Conservation (phyloP, 1,284 basidiomycete species). For the Apiotrichum domesticum region DNA sequence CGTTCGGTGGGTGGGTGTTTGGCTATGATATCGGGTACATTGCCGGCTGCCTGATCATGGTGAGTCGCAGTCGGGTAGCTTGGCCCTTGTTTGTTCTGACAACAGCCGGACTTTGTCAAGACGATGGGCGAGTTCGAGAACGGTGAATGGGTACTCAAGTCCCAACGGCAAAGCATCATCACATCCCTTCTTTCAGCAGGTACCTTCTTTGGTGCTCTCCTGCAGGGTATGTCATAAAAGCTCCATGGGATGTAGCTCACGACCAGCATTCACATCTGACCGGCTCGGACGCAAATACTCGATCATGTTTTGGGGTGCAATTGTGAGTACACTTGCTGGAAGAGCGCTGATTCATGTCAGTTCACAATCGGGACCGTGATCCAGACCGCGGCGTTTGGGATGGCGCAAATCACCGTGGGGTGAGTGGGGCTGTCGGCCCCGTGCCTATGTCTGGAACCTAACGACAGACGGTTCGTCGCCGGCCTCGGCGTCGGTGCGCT, state of each 20-base stretch:
- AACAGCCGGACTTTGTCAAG: conserved; percentile 57
- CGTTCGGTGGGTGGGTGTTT: conserved; percentile 29
- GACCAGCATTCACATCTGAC: conserved; percentile 68
- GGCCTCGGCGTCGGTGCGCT: conserved; percentile 64
- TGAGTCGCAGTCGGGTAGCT: neutral
- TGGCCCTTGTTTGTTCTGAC: too few relatives aligned
- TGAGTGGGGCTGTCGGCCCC: neutral
- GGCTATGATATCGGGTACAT: conserved; percentile 33
- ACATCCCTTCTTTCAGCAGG: conserved; percentile 15
- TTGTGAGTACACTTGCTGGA: conserved; percentile 40
- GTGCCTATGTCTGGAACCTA: too few relatives aligned
- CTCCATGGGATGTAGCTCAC: too few relatives aligned
- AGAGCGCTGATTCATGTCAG: neutral
- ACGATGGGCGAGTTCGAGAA: conserved; percentile 57
- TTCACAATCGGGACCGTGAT: conserved; percentile 61
- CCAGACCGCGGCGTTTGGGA: conserved; percentile 62
- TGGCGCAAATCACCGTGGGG: conserved; percentile 62
- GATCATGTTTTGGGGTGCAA: conserved; percentile 67
- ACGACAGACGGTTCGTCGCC: conserved; percentile 27
- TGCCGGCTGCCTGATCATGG: conserved; percentile 71
- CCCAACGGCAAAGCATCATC: conserved; percentile 52
- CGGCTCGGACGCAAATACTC: conserved; percentile 63
- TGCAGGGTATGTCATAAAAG: conserved; percentile 2
- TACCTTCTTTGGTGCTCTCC: conserved; percentile 17
- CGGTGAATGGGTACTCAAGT: conserved; percentile 55